Evolutionary conservation across 805 yeast species (phyloP), one percentile per base, ranked within the genome.

Genomic region (Metschnikowia vanudenii): DNA sequence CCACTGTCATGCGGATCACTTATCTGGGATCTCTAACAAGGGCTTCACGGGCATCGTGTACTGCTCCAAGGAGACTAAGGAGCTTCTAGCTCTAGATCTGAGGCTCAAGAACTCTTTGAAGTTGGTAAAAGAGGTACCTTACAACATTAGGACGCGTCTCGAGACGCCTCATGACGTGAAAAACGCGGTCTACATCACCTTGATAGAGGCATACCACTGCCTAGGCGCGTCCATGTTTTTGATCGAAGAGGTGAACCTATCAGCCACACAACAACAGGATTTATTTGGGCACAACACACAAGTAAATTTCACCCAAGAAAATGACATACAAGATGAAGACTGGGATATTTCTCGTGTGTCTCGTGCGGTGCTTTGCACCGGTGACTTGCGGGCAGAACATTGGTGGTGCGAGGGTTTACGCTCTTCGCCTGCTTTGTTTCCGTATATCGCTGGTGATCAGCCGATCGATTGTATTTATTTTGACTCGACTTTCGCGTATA

Each of bases 181-280:
- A 1, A 19, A 26, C 1, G 41, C 36, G 45, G 41, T 79, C 5
- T 56, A 44, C 6, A 60, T 80, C 2, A 73, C 80, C 1, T 55
- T 75, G 22, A 65, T 81, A 2, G 72, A 72, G 5, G 72, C 81
- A 0, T 71, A 80, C 54, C 87, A 81, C 53, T 81, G 86, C 55
- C 79, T 83, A 11, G 86, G 85, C 3, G 69, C 83, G 3, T 67
- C 71, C 2, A 78, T 81, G 81, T 75, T 77, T 46, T 65, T 81
- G 24, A 46, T 81, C 1, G 76, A 76, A 48, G 61, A 61, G 32
- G 2, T 36, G 9, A 18, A 36, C 16, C 37, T 37, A 3, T 18
- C 41, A 3, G 22, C 17, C 6, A 18, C 20, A 24, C 16, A 10
- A 1, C 3, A 24, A 18, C n/a, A 6, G 17, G 29, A 36, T 20